Evolutionary conservation across 257 asterid genomes (phyloP).

Genomic region (Eustoma russellianum): DNA sequence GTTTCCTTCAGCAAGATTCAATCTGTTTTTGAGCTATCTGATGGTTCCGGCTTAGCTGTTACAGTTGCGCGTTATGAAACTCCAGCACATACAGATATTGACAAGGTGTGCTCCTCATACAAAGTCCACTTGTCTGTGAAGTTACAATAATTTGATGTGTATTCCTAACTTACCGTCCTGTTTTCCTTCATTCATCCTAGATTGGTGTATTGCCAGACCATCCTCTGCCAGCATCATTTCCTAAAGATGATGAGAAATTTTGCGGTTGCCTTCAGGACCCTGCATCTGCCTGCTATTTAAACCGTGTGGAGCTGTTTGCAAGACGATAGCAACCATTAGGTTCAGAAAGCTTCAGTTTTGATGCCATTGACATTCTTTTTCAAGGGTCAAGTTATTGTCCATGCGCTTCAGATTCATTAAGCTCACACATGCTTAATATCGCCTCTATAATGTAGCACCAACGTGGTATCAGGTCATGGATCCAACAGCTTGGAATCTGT

Average conservation of each 20-base stretch:
- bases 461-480: too few relatives aligned
- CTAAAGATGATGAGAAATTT: conserved; percentile 70
- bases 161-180: too few relatives aligned
- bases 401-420: not conserved
- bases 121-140: not conserved
- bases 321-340: conserved; percentile 18
- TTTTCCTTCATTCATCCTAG: conserved; percentile 19
- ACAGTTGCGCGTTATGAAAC: conserved; percentile 97
- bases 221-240: conserved; percentile 75
- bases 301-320: conserved; percentile 50
- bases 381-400: not conserved
- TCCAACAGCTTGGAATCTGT: too few relatives aligned
- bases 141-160: not conserved
- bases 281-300: conserved; percentile 60
- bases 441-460: too few relatives aligned
- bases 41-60: conserved; percentile 94
- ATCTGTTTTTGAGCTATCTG: conserved; percentile 89
- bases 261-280: conserved; percentile 89
- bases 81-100: conserved; percentile 84
- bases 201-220: conserved; percentile 84
- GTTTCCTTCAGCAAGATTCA: conserved; percentile 67
- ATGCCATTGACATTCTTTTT: not conserved
- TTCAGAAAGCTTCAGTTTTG: not conserved
- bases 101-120: conserved; percentile 52
- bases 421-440: too few relatives aligned